These are phyloP conservation scores for Fusarium miscanthi DNA, from an alignment of 2,329 filamentous ascomycete species.

Conservation along the genomic window DNA sequence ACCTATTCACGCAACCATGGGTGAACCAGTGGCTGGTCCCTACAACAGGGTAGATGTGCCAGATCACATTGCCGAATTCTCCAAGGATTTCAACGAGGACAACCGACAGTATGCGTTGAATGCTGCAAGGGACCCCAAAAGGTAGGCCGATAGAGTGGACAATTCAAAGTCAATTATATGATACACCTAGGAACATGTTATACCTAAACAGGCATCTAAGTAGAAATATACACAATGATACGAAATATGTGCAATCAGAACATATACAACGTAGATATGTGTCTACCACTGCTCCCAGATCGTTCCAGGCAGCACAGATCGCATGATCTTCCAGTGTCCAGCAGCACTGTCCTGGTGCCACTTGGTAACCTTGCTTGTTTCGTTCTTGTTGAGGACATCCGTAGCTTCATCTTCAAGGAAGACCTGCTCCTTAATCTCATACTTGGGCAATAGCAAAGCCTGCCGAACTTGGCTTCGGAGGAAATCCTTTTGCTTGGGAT, in stretches of 20 bases:
- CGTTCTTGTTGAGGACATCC: constrained; percentile 69
- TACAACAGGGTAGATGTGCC: constrained; percentile 73
- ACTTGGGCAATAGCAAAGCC: constrained; percentile 76
- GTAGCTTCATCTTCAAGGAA: constrained; percentile 59
- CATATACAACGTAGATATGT: not conserved
- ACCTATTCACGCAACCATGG: constrained; percentile 72
- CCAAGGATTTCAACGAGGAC: constrained; percentile 53
- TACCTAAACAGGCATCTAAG: constrained; percentile 3
- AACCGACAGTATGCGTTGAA: constrained; percentile 46
- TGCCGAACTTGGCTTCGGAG: constrained; percentile 77
- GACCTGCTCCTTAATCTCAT: constrained; percentile 71
- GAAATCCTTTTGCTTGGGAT: constrained; percentile 72
- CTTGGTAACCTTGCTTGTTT: constrained; percentile 73
- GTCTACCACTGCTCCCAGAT: constrained; percentile 86
- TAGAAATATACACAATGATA: constrained; percentile 14
- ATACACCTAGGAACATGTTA: not conserved
- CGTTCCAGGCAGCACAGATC: constrained; percentile 77
- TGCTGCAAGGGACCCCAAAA: constrained; percentile 40
- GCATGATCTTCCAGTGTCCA: constrained; percentile 94
- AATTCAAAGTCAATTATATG: not conserved
- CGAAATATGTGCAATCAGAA: not conserved
- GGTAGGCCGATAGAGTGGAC: not conserved
- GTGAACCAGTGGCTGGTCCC: constrained; percentile 69
- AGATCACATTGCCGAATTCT: constrained; percentile 64
- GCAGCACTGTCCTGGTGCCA: constrained; percentile 81